Evolutionary conservation across 2,329 filamentous ascomycete genomes (phyloP), one percentile per base, ranked within the genome.

Genomic region (Lachnellula arida): DNA sequence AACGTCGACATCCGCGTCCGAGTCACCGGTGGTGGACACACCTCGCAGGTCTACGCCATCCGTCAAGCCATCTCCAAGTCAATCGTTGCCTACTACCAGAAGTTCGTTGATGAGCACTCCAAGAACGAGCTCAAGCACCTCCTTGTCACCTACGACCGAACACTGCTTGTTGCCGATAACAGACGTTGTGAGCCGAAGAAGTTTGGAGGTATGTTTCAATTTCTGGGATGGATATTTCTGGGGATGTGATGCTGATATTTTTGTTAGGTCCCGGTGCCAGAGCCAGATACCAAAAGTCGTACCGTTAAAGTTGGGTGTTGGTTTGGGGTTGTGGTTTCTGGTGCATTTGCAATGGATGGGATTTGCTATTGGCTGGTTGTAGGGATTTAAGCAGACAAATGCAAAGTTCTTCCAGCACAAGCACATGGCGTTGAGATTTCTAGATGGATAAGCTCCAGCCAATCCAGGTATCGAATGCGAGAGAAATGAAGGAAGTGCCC

Each of bases 61-160:
- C 91, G 94, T 72, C 94, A 99, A 83, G 93, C 94, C 72, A 97
- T 99, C 75, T 87, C 92, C 82, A 99, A 97, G 87, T 88, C 88
- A 72, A 90, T 96, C 76, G 87, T 96, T 74, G 88, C 91, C 78
- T 97, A 97, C 88, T 97, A 97, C 89, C 93, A 97, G 83, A 97
- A 99, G 86, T 99, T 87, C 82, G 91, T 97, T 79, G 94, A 99
- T 76, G 94, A 99, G 89, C 92, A 97, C 89, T 91, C 89, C 82
- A 99, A 99, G 89, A 97, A 97, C 87, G 84, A 91, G 80, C 86
- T 99, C 74, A 99, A 97, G 91, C 88, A 93, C 81, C 89, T 90
- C 69, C 87, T 99, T 70, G 89, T 93, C 73, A 86, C 91, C 77
- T 99, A 93, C 84, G 91, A 96, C 84, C 87, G 92, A 74, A 96